Percentiles rank a stretch among this genome's conserved stretches.
Conservation (phyloP, 257 asterid species). For the Fraxinus excelsior region DNA sequence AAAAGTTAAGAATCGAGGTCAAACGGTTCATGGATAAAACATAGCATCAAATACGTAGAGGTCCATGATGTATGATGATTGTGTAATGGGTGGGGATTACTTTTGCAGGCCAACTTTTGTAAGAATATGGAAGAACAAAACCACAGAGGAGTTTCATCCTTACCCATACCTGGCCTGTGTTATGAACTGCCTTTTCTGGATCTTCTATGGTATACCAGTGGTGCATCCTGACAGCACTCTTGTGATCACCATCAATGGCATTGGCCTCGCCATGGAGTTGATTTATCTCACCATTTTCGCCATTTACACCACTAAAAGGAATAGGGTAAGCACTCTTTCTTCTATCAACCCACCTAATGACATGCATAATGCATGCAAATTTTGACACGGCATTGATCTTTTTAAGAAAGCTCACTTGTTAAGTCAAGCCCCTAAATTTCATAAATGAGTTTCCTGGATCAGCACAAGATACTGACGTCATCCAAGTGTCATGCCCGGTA, state of each 20-base stretch:
- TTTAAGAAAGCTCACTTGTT: too few relatives aligned
- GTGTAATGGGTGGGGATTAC: not conserved
- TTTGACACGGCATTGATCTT: too few relatives aligned
- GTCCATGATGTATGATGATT: too few relatives aligned
- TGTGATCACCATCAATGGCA: conserved; percentile 51
- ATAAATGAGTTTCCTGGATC: too few relatives aligned
- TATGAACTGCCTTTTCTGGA: conserved; percentile 71
- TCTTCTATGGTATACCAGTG: conserved; percentile 60
- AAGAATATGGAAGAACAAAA: conserved; percentile 49
- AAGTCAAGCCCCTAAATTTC: too few relatives aligned
- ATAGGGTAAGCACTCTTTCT: conserved; percentile 35
- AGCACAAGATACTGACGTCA: too few relatives aligned
- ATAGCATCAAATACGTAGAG: too few relatives aligned
- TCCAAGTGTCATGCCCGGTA: too few relatives aligned
- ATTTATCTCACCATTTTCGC: conserved; percentile 48
- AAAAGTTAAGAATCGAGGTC: too few relatives aligned
- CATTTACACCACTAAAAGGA: conserved; percentile 31
- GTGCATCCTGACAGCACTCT: conserved; percentile 61
- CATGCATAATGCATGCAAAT: too few relatives aligned
- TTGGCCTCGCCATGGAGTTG: conserved; percentile 47
- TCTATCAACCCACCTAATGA: too few relatives aligned
- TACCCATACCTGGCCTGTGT: conserved; percentile 56
- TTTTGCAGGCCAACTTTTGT: conserved; percentile 52
- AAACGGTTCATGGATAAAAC: too few relatives aligned
- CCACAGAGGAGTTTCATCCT: conserved; percentile 68